These are phyloP conservation scores for Lasiosphaeria miniovina DNA, from an alignment of 495 filamentous ascomycete genomes.

Conservation along the genomic window DNA sequence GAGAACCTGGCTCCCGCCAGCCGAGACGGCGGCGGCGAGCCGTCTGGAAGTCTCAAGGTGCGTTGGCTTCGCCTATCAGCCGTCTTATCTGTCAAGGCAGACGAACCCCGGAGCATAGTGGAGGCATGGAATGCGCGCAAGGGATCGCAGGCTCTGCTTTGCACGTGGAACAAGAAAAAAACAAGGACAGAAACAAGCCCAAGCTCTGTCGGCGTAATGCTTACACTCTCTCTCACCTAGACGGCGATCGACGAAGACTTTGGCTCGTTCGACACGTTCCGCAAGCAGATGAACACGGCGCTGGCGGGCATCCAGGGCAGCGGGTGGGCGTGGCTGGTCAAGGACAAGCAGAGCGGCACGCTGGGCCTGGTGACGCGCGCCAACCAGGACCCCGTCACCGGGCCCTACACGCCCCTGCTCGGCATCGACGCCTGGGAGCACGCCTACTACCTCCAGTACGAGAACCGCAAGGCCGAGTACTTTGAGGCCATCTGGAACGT, in stretches of 20 bases:
- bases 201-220: background rate
- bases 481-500: constrained; percentile 97
- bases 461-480: constrained; percentile 99
- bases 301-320: constrained; percentile 89
- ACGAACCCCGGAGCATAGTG: too few relatives aligned
- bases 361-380: constrained; percentile 71
- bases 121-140: too few relatives aligned
- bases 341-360: constrained; percentile 78
- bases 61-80: background rate
- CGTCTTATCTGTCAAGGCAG: too few relatives aligned
- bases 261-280: constrained; percentile 69
- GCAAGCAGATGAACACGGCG: constrained; percentile 80
- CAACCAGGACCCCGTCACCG: constrained; percentile 87
- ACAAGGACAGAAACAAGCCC: too few relatives aligned
- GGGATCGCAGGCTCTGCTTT: too few relatives aligned
- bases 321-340: constrained; percentile 95
- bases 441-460: constrained; percentile 76
- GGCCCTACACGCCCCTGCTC: constrained; percentile 69
- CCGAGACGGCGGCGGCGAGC: constrained; percentile 69
- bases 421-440: constrained; percentile 90
- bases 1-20: constrained; percentile 86
- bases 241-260: constrained; percentile 75
- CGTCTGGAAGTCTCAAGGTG: constrained; percentile 52
- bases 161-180: too few relatives aligned
- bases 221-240: constrained; percentile 17